phyloP scores from a whole-genome alignment of 176 grass and related monocot genomes.

The Eremochloa ophiuroides region DNA sequence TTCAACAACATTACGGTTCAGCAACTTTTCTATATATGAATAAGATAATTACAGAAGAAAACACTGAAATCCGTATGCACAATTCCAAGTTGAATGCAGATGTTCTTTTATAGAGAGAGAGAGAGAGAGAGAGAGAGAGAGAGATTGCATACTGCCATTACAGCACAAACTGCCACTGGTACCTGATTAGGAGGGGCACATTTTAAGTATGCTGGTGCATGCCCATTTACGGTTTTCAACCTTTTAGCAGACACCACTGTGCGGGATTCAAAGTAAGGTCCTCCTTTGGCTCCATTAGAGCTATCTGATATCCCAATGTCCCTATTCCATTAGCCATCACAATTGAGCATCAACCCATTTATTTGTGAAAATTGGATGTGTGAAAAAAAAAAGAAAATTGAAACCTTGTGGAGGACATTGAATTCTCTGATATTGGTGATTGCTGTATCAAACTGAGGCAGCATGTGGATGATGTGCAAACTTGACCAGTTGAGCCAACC shows the following conservation, averaged over 20 bases:
- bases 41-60: not conserved
- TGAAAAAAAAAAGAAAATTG: not conserved
- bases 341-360: not conserved
- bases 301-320: constrained; percentile 11
- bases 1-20: constrained; percentile 9
- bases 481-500: constrained; percentile 3
- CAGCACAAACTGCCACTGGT: not conserved
- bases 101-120: not conserved
- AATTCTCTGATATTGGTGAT: not conserved
- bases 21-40: not conserved
- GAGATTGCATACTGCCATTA: constrained; percentile 3
- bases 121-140: not conserved
- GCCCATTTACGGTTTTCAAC: constrained; percentile 31
- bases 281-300: not conserved
- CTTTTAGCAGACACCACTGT: constrained; percentile 17
- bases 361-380: not conserved
- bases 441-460: constrained; percentile 12
- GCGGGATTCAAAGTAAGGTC: constrained; percentile 13
- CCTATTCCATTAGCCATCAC: not conserved
- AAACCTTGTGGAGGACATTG: constrained; percentile 31
- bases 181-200: not conserved
- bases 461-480: constrained; percentile 16
- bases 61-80: not conserved
- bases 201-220: constrained; percentile 3
- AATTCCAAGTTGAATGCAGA: constrained; percentile 8